These are phyloP conservation scores for Sphaerulina vaccinii DNA, from an alignment of 2,329 filamentous ascomycete genomes.

Conservation along the genomic window DNA sequence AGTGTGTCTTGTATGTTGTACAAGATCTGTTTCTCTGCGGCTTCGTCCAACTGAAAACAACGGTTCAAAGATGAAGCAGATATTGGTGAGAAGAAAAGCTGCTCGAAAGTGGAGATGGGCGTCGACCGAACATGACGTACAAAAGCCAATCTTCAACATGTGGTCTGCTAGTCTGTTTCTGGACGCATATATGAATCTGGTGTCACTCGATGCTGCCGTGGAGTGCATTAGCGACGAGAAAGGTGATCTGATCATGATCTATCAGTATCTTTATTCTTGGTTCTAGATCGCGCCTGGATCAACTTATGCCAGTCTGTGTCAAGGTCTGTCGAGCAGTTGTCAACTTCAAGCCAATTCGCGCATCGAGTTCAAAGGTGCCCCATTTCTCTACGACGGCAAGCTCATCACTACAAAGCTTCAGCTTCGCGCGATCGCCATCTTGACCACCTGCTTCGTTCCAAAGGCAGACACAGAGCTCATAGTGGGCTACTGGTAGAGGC, in stretches of 20 bases:
- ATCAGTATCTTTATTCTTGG: no score
- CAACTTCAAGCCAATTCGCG: conserved; percentile 69
- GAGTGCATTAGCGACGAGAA: no score
- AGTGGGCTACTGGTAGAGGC: conserved; percentile 70
- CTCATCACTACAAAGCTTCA: conserved; percentile 62
- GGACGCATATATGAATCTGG: no score
- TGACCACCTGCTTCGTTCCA: conserved; percentile 65
- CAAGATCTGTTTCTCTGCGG: not conserved
- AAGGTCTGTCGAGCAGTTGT: conserved; percentile 68
- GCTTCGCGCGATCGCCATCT: conserved; percentile 44
- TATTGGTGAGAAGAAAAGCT: not conserved
- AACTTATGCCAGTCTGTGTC: conserved; percentile 34
- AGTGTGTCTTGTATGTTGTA: not conserved
- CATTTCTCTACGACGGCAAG: conserved; percentile 67
- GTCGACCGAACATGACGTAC: no score
- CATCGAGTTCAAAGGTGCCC: conserved; percentile 72
- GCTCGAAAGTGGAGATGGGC: not conserved
- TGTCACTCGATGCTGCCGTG: no score
- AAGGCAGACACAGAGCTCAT: conserved; percentile 78
- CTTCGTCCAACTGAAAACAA: not conserved
- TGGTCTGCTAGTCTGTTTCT: no score
- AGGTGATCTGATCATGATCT: no score
- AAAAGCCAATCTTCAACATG: no score
- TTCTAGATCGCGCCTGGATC: no score
- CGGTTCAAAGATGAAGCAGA: no score